A percentile compares a stretch with the other conserved stretches of the same genome.
Evolutionary conservation across 768 basidiomycete genomes (phyloP).

Genomic region (Suillus bovinus): DNA sequence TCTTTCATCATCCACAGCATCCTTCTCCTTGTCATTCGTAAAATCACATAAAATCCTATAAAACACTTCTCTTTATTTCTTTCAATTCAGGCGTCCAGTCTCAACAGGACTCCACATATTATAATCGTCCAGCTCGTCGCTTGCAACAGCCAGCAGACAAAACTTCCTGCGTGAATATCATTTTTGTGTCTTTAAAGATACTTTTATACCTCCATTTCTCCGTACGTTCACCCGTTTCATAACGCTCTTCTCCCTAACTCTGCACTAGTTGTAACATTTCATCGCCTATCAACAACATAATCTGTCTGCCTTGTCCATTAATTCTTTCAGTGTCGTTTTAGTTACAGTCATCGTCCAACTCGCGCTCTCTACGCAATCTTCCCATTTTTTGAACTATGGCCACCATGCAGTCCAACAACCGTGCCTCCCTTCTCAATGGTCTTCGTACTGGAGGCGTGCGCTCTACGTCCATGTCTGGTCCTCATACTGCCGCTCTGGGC

Average conservation of each 20-base stretch:
- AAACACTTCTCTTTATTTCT: constrained; percentile 18
- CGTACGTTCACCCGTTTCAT: neutral
- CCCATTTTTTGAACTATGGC: constrained; percentile 37
- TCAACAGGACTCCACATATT: constrained; percentile 16
- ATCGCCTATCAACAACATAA: constrained; percentile 19
- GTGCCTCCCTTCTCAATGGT: constrained; percentile 84
- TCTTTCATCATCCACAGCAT: constrained; percentile 16
- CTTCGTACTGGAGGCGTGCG: constrained; percentile 91
- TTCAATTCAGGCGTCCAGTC: constrained; percentile 14
- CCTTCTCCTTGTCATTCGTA: constrained; percentile 14
- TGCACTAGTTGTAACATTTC: constrained; percentile 19
- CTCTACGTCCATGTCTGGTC: constrained; percentile 57
- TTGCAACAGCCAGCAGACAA: constrained; percentile 11
- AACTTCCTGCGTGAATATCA: constrained; percentile 6
- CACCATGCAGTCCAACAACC: constrained; percentile 49
- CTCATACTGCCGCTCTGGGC: constrained; percentile 68
- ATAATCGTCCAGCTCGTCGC: constrained; percentile 19
- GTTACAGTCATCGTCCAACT: constrained; percentile 7
- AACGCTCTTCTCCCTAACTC: neutral
- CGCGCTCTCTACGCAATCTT: constrained; percentile 16
- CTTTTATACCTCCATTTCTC: constrained; percentile 16
- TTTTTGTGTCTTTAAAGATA: constrained; percentile 12
- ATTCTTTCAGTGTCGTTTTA: constrained; percentile 23
- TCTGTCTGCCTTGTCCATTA: constrained; percentile 36
- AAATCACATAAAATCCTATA: constrained; percentile 12